Evolutionary conservation across 768 basidiomycete species (phyloP).

Genomic region (Tubosaeta sp.): DNA sequence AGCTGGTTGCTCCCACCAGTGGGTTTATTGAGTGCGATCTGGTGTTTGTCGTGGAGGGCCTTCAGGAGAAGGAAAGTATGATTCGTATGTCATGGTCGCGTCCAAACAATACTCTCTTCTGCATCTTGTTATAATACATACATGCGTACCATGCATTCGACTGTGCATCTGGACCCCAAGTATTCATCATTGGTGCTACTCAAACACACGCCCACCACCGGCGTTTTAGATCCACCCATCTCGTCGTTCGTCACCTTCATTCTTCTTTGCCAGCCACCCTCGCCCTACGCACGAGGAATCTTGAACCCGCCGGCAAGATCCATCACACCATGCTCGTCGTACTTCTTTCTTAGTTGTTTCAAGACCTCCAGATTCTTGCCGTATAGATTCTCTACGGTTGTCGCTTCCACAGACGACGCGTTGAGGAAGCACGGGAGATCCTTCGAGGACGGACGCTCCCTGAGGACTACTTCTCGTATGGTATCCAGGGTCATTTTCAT

Average conservation of each 20-base stretch:
- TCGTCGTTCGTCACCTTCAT: not conserved
- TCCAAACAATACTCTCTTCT: too few species aligned
- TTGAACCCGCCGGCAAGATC: conserved; percentile 14
- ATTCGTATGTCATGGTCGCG: too few species aligned
- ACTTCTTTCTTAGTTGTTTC: conserved; percentile 4
- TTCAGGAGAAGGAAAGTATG: conserved; percentile 18
- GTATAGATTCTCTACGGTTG: conserved; percentile 7
- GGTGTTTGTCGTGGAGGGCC: conserved; percentile 35
- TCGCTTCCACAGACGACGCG: conserved; percentile 5
- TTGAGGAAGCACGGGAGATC: conserved; percentile 10
- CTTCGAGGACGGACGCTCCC: not conserved
- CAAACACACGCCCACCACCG: too few species aligned
- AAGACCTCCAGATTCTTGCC: not conserved
- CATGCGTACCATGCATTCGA: too few species aligned
- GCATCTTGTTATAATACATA: too few species aligned
- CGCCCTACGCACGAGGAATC: conserved; percentile 7
- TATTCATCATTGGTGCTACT: too few species aligned
- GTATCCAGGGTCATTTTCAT: conserved; percentile 3
- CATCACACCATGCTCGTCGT: conserved; percentile 12
- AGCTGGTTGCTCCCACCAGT: conserved; percentile 58
- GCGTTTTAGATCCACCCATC: not conserved
- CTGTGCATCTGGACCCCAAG: too few species aligned
- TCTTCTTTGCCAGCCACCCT: too few species aligned
- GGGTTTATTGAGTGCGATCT: conserved; percentile 45
- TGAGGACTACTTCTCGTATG: not conserved